Conservation (phyloP, 768 basidiomycete species). For the Phanerodontia chrysosporium region DNA sequence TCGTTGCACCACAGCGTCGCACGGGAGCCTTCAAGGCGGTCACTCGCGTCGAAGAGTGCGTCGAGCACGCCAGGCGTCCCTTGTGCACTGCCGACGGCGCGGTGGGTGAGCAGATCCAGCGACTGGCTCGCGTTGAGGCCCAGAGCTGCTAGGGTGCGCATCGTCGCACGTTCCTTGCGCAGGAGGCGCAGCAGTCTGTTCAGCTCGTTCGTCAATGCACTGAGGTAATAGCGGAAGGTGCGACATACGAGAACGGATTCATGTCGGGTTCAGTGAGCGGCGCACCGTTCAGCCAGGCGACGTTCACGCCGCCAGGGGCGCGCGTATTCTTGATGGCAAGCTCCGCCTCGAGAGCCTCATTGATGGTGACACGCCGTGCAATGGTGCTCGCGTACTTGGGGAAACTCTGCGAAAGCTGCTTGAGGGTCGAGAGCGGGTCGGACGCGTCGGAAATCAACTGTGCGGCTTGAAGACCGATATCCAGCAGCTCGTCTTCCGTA, state of each 20-base stretch:
- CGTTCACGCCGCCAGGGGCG: slow-evolving; percentile 47
- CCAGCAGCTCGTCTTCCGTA: slow-evolving; percentile 39
- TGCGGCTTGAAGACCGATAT: slow-evolving; percentile 67
- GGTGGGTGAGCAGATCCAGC: slow-evolving; percentile 68
- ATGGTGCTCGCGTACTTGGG: slow-evolving; percentile 79
- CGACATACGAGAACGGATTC: slow-evolving; percentile 57
- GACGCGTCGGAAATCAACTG: slow-evolving; percentile 67
- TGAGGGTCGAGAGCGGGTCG: slow-evolving; percentile 51
- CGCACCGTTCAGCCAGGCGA: slow-evolving; percentile 82
- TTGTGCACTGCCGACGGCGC: slow-evolving; percentile 48
- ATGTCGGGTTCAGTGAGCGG: slow-evolving; percentile 57
- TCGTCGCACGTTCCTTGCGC: slow-evolving; percentile 63
- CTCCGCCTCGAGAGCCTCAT: slow-evolving; percentile 48
- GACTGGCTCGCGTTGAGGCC: slow-evolving; percentile 65
- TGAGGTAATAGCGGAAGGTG: neutral
- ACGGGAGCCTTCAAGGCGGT: slow-evolving; percentile 71
- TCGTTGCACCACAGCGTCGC: slow-evolving; percentile 90
- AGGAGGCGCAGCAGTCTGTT: slow-evolving; percentile 62
- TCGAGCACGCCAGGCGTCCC: slow-evolving; percentile 49
- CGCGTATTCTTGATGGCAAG: slow-evolving; percentile 52
- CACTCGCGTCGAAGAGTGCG: slow-evolving; percentile 88
- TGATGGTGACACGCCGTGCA: slow-evolving; percentile 60
- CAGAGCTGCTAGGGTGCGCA: slow-evolving; percentile 54
- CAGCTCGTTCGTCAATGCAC: neutral
- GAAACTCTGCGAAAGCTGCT: slow-evolving; percentile 79